Conservation (phyloP, 768 basidiomycete species). For the Tulasnella sp. region DNA sequence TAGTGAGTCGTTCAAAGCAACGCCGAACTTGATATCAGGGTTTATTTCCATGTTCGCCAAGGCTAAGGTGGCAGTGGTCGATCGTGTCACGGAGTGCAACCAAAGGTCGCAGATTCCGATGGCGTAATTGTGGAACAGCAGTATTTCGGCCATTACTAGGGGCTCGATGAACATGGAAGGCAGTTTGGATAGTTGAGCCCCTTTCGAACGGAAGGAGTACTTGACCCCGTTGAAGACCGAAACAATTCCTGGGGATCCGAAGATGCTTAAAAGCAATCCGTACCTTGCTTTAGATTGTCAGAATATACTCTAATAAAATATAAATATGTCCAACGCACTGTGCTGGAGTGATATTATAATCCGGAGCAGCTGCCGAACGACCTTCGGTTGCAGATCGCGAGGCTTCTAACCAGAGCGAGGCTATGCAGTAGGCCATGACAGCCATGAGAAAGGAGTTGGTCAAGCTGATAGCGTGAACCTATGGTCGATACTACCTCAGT, state of each 20-base stretch:
- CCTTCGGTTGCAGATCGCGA: background rate
- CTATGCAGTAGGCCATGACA: background rate
- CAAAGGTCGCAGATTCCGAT: background rate
- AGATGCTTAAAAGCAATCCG: background rate
- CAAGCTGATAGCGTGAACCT: background rate
- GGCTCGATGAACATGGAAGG: background rate
- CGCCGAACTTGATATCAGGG: background rate
- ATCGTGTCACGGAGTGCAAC: background rate
- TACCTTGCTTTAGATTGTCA: background rate
- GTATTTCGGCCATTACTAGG: background rate
- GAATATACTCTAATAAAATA: background rate
- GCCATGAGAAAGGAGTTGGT: background rate
- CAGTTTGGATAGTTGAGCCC: background rate
- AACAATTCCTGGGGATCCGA: background rate
- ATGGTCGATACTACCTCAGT: no score
- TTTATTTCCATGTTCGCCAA: background rate
- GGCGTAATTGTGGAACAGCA: background rate
- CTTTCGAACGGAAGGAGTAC: background rate
- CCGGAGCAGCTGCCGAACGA: no score
- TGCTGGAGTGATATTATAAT: background rate
- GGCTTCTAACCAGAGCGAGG: background rate
- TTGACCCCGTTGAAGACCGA: background rate
- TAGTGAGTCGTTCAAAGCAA: background rate
- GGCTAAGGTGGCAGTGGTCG: background rate
- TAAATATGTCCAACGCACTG: background rate